Conservation (phyloP, 164 flowering plant genomes). For the Piper longum region DNA sequence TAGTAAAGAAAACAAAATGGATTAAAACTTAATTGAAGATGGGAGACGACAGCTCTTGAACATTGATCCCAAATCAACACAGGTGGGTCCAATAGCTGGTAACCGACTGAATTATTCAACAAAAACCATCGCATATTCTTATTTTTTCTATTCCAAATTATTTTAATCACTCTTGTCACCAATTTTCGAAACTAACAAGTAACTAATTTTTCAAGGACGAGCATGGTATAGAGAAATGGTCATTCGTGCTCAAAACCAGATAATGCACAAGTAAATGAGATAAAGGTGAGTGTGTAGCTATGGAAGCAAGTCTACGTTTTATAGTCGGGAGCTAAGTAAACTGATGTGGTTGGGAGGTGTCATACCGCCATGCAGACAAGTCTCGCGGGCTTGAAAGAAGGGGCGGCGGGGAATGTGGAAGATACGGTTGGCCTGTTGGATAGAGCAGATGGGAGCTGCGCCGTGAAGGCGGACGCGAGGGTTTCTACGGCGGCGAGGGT, state of each 20-base stretch:
- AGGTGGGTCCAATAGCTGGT: too few relatives aligned
- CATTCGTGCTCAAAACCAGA: neutral
- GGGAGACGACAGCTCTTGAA: too few relatives aligned
- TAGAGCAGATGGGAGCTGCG: neutral
- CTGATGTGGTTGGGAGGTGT: neutral
- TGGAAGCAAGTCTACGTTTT: too few relatives aligned
- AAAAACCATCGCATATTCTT: too few relatives aligned
- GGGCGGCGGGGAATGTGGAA: conserved; percentile 14
- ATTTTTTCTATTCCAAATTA: neutral
- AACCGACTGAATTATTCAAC: too few relatives aligned
- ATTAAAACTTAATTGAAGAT: too few relatives aligned
- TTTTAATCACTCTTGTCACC: neutral
- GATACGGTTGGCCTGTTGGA: conserved; percentile 3
- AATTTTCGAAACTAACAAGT: neutral
- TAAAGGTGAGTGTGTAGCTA: neutral
- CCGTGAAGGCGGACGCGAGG: neutral
- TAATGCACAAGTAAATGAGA: neutral
- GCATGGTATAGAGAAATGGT: neutral
- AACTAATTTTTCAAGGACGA: neutral
- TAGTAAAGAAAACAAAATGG: too few relatives aligned
- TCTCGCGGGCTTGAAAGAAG: conserved; percentile 16
- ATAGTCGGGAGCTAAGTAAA: neutral
- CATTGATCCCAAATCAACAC: too few relatives aligned
- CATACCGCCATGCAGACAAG: conserved; percentile 69
- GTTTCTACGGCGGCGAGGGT: neutral